phyloP scores from a whole-genome alignment of 352 stramenopile species.

The Pythium guiyangense region DNA sequence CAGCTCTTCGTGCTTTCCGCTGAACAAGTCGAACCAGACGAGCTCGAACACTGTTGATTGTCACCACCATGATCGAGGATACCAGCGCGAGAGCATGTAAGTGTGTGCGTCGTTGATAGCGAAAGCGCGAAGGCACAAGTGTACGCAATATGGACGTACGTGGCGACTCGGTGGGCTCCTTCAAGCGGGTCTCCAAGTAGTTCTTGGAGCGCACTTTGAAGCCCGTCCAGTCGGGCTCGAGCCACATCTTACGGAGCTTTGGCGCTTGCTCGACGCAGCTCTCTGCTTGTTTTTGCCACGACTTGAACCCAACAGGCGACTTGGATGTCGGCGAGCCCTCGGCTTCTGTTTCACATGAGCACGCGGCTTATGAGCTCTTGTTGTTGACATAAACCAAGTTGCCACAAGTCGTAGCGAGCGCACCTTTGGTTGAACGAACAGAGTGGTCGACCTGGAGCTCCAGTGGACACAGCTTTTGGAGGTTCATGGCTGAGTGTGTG shows the following conservation, averaged over 20 bases:
- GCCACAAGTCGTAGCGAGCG: neutral
- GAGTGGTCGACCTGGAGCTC: constrained; percentile 11
- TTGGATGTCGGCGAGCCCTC: constrained; percentile 13
- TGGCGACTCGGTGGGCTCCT: constrained; percentile 50
- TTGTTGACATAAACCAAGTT: no score
- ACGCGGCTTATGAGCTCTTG: no score
- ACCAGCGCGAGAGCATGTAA: neutral
- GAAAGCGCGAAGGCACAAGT: neutral
- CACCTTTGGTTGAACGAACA: constrained; percentile 7
- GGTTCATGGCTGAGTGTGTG: neutral
- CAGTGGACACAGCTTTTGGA: constrained; percentile 12
- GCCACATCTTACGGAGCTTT: constrained; percentile 66
- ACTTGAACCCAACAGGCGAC: constrained; percentile 32
- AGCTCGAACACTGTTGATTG: constrained; percentile 62
- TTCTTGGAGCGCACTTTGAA: constrained; percentile 75
- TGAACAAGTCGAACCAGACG: constrained; percentile 81
- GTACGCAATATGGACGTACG: constrained; percentile 21
- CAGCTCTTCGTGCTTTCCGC: constrained; percentile 56
- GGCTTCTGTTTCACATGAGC: neutral
- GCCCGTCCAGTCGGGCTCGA: constrained; percentile 44
- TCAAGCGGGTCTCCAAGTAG: constrained; percentile 64
- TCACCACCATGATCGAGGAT: no score
- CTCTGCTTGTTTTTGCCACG: constrained; percentile 40
- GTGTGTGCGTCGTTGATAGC: neutral
- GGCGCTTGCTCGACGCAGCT: constrained; percentile 36